Evolutionary conservation across 129 eudicot species (phyloP).

Genomic region (Cynara cardunculus): DNA sequence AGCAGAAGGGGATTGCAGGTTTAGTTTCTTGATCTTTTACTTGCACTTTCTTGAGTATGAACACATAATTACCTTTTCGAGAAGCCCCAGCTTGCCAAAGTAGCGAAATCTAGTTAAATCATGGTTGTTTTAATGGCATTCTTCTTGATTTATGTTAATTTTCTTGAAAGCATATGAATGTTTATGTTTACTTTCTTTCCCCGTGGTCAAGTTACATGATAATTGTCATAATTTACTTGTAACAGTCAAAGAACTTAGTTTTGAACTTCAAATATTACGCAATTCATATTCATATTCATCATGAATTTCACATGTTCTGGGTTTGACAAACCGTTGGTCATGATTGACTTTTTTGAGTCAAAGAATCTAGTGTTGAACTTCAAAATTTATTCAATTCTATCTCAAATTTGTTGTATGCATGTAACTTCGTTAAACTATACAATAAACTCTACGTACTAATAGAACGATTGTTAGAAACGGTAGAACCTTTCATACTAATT

Average conservation of each 20-base stretch:
- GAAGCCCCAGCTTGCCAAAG: not conserved
- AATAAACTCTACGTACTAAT: not conserved
- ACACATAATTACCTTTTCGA: not conserved
- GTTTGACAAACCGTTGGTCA: too few relatives aligned
- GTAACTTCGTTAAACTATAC: not conserved
- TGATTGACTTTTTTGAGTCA: slow-evolving; percentile 2
- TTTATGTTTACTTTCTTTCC: not conserved
- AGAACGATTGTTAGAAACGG: not conserved
- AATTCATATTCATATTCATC: too few relatives aligned
- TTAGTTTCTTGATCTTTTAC: slow-evolving; percentile 18
- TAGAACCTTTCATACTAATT: not conserved
- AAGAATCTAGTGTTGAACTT: not conserved
- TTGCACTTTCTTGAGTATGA: not conserved
- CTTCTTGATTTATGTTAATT: not conserved
- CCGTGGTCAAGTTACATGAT: not conserved
- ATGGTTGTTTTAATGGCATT: not conserved
- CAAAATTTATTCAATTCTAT: not conserved
- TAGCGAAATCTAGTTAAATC: not conserved
- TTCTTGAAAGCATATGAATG: not conserved
- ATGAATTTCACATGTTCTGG: too few relatives aligned
- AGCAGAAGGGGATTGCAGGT: slow-evolving; percentile 86
- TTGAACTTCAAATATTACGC: not conserved
- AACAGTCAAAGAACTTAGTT: not conserved
- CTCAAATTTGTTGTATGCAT: not conserved
- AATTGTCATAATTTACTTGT: not conserved